Percentiles rank a stretch among this genome's conserved stretches.
phyloP scores from a whole-genome alignment of 768 basidiomycete species.

The Leccinum pellstonianum region DNA sequence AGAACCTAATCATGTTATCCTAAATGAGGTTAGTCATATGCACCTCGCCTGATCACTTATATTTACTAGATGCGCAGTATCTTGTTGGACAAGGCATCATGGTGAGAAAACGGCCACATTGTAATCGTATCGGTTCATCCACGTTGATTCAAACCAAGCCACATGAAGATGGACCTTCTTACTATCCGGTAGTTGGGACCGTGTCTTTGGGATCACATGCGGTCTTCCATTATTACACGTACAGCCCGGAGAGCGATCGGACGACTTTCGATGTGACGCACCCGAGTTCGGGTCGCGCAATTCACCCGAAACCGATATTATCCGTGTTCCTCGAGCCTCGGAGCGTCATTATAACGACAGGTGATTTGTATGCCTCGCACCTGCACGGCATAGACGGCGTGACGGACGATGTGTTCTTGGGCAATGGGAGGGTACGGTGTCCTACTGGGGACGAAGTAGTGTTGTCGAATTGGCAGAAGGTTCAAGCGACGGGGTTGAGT shows the following conservation, averaged over 20 bases:
- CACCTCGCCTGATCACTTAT: slow-evolving; percentile 2
- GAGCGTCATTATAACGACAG: slow-evolving; percentile 76
- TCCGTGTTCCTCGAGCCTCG: slow-evolving; percentile 83
- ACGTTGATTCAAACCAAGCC: slow-evolving; percentile 48
- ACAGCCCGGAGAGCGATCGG: slow-evolving; percentile 32
- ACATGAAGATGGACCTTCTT: slow-evolving; percentile 90
- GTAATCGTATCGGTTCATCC: slow-evolving; percentile 4
- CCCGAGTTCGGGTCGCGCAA: slow-evolving; percentile 44
- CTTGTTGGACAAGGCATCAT: slow-evolving; percentile 90
- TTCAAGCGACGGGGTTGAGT: slow-evolving; percentile 42
- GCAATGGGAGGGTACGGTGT: slow-evolving; percentile 18
- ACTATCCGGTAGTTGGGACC: slow-evolving; percentile 87
- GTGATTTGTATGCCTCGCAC: slow-evolving; percentile 63
- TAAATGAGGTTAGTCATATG: slow-evolving; percentile 66
- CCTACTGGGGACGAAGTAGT: slow-evolving; percentile 30
- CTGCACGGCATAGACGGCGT: slow-evolving; percentile 79
- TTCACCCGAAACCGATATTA: slow-evolving; percentile 62
- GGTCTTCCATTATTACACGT: slow-evolving; percentile 80
- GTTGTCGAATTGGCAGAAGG: slow-evolving; percentile 58
- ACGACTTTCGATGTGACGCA: slow-evolving; percentile 18
- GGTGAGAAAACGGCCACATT: slow-evolving; percentile 44
- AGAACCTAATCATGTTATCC: slow-evolving; percentile 82
- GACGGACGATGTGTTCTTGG: slow-evolving; percentile 46
- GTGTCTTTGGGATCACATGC: slow-evolving; percentile 83
- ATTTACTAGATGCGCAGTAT: slow-evolving; percentile 51